Evolutionary conservation across 2,329 filamentous ascomycete species (phyloP).

Genomic region (Pyricularia grisea): DNA sequence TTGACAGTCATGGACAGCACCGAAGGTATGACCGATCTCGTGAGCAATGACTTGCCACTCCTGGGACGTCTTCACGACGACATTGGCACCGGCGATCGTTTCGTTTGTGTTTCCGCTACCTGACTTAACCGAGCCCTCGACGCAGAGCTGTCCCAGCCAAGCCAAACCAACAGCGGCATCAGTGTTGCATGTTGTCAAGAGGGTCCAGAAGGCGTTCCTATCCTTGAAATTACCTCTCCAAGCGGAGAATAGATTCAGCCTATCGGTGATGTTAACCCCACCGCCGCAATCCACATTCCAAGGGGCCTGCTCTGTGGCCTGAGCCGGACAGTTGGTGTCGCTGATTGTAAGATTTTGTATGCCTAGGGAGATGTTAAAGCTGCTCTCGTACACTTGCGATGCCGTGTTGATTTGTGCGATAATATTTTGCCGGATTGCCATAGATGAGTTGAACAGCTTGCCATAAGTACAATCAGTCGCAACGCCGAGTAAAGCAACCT

Average conservation of each 20-base stretch:
- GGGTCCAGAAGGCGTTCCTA: constrained; percentile 85
- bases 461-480: constrained; percentile 92
- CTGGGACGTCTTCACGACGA: constrained; percentile 71
- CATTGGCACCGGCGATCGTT: constrained; percentile 76
- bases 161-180: constrained; percentile 81
- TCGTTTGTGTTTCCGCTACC: constrained; percentile 46
- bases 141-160: constrained; percentile 85
- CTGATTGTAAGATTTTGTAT: constrained; percentile 78
- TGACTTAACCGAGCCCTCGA: constrained; percentile 44
- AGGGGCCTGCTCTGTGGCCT: constrained; percentile 47
- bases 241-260: constrained; percentile 76
- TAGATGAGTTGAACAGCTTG: constrained; percentile 54
- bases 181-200: constrained; percentile 74
- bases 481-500: constrained; percentile 83
- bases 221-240: constrained; percentile 78
- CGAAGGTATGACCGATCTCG: constrained; percentile 89
- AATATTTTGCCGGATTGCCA: constrained; percentile 62
- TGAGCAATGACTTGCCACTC: constrained; percentile 97
- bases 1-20: constrained; percentile 89
- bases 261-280: constrained; percentile 57
- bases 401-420: constrained; percentile 79
- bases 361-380: constrained; percentile 91
- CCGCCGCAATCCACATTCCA: constrained; percentile 76
- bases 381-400: constrained; percentile 77
- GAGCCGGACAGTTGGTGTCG: constrained; percentile 63